Conservation (phyloP, 2,329 filamentous ascomycete genomes). For the Xylariaceae sp. region DNA sequence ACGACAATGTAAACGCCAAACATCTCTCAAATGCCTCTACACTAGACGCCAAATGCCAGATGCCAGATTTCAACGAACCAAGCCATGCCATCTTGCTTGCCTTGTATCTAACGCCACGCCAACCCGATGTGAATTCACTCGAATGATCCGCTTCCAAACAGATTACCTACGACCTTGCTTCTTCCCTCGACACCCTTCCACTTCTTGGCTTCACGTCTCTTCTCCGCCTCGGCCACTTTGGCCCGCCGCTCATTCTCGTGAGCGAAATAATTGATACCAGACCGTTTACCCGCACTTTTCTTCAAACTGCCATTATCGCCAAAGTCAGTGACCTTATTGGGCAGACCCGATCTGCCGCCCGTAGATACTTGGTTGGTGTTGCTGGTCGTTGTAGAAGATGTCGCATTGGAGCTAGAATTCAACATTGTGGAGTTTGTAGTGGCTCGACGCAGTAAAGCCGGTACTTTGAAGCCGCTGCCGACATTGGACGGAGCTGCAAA, state of each 20-base stretch:
- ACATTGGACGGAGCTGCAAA: conserved; percentile 45
- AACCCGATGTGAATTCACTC: conserved; percentile 33
- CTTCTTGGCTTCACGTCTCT: conserved; percentile 53
- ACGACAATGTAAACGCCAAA: conserved; percentile 8
- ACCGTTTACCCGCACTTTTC: conserved; percentile 55
- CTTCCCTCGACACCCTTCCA: conserved; percentile 52
- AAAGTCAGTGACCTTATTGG: conserved; percentile 28
- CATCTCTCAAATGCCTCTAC: not conserved
- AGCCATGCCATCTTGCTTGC: conserved; percentile 1
- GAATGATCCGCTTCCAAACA: conserved; percentile 54
- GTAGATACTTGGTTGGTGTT: conserved; percentile 5
- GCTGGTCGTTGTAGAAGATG: conserved; percentile 6
- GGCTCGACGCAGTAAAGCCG: conserved; percentile 64
- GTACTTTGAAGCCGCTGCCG: conserved; percentile 56
- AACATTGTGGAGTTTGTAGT: conserved; percentile 55
- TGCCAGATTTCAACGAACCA: not conserved
- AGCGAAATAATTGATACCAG: conserved; percentile 56
- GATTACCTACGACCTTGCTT: conserved; percentile 50
- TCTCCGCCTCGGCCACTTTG: conserved; percentile 51
- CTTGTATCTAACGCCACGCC: not conserved
- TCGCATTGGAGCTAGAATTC: conserved; percentile 32
- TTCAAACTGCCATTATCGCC: conserved; percentile 52
- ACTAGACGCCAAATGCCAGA: not conserved
- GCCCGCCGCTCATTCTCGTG: conserved; percentile 53
- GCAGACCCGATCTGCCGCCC: conserved; percentile 3